Conservation (phyloP, 371 early-diverging fungal species). For the Mucor velutinosus region DNA sequence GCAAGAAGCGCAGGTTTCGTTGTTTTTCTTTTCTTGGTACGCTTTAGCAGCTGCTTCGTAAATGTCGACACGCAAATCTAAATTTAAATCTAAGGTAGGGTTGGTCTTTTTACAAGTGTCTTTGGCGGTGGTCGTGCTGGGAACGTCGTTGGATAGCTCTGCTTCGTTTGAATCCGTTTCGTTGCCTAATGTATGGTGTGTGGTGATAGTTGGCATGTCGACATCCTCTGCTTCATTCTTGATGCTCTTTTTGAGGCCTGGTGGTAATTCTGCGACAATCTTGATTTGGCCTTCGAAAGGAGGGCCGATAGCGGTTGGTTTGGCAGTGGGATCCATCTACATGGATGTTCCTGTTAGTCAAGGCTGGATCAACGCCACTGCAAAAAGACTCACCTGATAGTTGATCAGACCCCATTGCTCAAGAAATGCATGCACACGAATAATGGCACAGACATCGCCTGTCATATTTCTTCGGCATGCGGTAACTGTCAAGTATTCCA, state of each 20-base stretch:
- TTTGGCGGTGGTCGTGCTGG: not conserved
- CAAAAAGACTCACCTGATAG: slow-evolving; percentile 79
- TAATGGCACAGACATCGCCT: slow-evolving; percentile 96
- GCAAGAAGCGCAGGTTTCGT: slow-evolving; percentile 4
- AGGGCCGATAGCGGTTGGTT: slow-evolving; percentile 86
- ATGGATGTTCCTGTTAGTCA: not conserved
- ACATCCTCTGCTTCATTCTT: not conserved
- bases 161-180: not conserved
- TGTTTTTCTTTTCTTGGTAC: not conserved
- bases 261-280: slow-evolving; percentile 26
- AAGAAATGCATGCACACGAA: slow-evolving; percentile 95
- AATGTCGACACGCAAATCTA: slow-evolving; percentile 26
- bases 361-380: not conserved
- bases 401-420: slow-evolving; percentile 99
- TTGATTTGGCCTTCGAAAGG: slow-evolving; percentile 92
- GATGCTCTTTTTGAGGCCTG: slow-evolving; percentile 1
- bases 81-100: slow-evolving; percentile 12
- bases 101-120: not conserved
- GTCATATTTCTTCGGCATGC: slow-evolving; percentile 94
- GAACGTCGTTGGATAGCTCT: not conserved
- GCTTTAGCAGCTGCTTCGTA: slow-evolving; percentile 6
- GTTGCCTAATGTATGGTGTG: not conserved
- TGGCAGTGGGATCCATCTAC: slow-evolving; percentile 88
- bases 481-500: slow-evolving; percentile 95
- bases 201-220: not conserved